Evolutionary conservation across 2,329 filamentous ascomycete species (phyloP).

Genomic region (Colletotrichum eleusines): DNA sequence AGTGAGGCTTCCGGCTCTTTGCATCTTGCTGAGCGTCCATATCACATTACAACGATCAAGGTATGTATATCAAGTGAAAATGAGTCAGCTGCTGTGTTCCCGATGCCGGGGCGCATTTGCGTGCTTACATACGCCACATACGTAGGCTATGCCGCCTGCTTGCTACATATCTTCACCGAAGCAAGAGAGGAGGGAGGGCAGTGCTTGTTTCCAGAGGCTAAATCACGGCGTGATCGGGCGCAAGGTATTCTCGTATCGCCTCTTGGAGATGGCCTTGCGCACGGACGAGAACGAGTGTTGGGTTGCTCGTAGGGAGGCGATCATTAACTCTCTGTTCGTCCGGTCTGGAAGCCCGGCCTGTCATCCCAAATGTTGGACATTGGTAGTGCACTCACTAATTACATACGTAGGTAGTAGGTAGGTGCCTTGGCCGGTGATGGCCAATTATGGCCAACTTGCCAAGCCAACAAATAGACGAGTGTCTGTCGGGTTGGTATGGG

Average conservation of each 20-base stretch:
- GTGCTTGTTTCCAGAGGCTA: slow-evolving; percentile 9
- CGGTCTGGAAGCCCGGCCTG: neutral
- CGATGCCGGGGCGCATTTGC: neutral
- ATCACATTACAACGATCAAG: neutral
- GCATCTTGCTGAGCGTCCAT: neutral
- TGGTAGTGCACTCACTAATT: neutral
- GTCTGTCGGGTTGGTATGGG: slow-evolving; percentile 1
- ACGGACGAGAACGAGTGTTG: slow-evolving; percentile 1
- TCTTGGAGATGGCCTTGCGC: neutral
- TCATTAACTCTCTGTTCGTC: slow-evolving; percentile 6
- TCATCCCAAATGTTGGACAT: slow-evolving; percentile 1
- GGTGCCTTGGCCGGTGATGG: neutral
- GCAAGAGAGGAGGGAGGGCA: slow-evolving; percentile 1
- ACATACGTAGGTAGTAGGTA: no score
- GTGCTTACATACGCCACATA: slow-evolving; percentile 17
- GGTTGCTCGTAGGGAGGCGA: neutral
- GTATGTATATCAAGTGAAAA: neutral
- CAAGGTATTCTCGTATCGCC: neutral
- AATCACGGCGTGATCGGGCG: slow-evolving; percentile 1
- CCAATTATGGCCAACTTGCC: neutral
- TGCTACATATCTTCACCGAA: slow-evolving; percentile 26
- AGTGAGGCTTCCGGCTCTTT: slow-evolving; percentile 9
- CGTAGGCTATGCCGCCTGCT: neutral
- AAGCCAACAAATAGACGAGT: neutral
- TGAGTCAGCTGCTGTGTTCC: slow-evolving; percentile 21